Percentiles rank a stretch among this genome's conserved stretches.
Evolutionary conservation across 768 basidiomycete species (phyloP).

Genomic region (Symmetrospora coprosmae): DNA sequence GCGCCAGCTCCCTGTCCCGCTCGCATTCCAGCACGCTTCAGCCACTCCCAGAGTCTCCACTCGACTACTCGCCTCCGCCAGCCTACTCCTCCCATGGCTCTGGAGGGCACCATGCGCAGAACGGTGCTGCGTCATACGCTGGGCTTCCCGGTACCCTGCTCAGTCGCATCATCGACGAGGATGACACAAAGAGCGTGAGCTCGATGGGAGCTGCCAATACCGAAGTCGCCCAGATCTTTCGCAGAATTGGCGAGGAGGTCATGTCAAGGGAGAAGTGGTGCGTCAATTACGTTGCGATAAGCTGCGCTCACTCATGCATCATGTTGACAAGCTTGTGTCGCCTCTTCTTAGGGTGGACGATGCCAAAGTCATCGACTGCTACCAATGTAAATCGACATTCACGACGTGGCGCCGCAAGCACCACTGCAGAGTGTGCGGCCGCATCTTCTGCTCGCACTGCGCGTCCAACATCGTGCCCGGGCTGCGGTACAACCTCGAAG

Average conservation of each 20-base stretch:
- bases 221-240: constrained; percentile 19
- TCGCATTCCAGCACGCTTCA: constrained; percentile 3
- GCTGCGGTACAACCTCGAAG: constrained; percentile 77
- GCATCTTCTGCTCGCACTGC: constrained; percentile 94
- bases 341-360: constrained; percentile 35
- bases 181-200: constrained; percentile 15
- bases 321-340: not conserved
- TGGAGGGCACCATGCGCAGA: too few relatives aligned
- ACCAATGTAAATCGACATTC: constrained; percentile 28
- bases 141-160: constrained; percentile 24
- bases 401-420: constrained; percentile 28
- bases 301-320: not conserved
- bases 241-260: constrained; percentile 39
- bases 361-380: constrained; percentile 24
- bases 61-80: constrained; percentile 4
- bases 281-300: not conserved
- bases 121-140: not conserved
- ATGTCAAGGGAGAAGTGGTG: constrained; percentile 82
- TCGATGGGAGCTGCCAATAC: constrained; percentile 4
- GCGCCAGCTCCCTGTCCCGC: constrained; percentile 1
- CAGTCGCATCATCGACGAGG: not conserved
- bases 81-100: not conserved
- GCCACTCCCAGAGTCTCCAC: constrained; percentile 3
- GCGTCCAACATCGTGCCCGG: constrained; percentile 95
- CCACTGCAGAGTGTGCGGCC: constrained; percentile 45